phyloP scores from a whole-genome alignment of 179 eudicot genomes.

The Patellifolia procumbens region DNA sequence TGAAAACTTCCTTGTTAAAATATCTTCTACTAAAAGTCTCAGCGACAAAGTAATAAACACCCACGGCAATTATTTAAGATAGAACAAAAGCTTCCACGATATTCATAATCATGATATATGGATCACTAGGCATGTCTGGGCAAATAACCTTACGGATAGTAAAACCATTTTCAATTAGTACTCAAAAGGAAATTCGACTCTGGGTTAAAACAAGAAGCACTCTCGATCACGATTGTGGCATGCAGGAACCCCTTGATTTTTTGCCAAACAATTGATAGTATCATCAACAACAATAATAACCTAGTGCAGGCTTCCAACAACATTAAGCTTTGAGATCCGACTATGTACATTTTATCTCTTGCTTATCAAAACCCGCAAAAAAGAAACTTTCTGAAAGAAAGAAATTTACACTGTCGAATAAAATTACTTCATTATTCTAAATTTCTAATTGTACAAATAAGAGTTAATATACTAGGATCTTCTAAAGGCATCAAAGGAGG shows the following conservation, averaged over 20 bases:
- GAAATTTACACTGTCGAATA: background rate
- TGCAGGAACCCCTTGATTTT: too few relatives aligned
- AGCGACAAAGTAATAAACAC: background rate
- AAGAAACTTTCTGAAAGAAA: background rate
- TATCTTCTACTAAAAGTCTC: background rate
- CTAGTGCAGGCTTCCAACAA: background rate
- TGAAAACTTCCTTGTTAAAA: background rate
- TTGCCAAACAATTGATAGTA: too few relatives aligned
- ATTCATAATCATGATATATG: background rate
- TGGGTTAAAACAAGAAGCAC: background rate
- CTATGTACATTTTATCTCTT: background rate
- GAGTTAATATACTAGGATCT: background rate
- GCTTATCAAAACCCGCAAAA: background rate
- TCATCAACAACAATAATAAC: background rate
- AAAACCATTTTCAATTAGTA: background rate
- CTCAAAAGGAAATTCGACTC: background rate
- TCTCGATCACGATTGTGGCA: background rate
- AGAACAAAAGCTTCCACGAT: background rate
- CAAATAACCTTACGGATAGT: background rate
- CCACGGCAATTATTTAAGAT: background rate
- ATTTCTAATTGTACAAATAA: background rate
- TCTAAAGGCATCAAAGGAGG: background rate
- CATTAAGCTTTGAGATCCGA: too few relatives aligned
- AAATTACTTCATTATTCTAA: conserved; percentile 1
- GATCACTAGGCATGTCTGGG: background rate